Conservation (phyloP, 2,329 filamentous ascomycete species). For the Colletotrichum lentis region DNA sequence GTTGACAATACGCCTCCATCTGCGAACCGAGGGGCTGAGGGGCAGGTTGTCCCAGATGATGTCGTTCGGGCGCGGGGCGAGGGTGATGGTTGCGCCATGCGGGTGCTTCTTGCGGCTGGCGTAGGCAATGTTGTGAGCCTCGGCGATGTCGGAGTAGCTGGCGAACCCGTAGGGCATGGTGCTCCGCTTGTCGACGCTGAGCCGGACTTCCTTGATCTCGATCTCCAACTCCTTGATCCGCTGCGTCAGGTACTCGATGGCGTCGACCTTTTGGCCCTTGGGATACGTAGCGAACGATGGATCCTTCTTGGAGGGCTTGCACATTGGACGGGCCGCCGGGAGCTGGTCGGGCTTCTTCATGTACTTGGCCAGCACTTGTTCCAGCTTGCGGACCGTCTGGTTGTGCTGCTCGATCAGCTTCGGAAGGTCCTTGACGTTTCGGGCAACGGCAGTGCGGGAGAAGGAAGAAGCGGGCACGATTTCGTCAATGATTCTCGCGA, state of each 20-base stretch:
- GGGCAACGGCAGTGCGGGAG: slow-evolving; percentile 81
- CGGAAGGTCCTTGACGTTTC: slow-evolving; percentile 91
- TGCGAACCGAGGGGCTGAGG: slow-evolving; percentile 72
- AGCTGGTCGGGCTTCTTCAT: slow-evolving; percentile 85
- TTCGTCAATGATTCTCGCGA: slow-evolving; percentile 82
- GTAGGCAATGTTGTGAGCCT: slow-evolving; percentile 89
- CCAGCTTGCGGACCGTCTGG: slow-evolving; percentile 80
- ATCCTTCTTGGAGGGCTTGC: slow-evolving; percentile 83
- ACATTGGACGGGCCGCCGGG: slow-evolving; percentile 78
- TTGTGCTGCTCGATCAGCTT: slow-evolving; percentile 86
- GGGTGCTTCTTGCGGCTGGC: slow-evolving; percentile 82
- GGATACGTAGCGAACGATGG: slow-evolving; percentile 70
- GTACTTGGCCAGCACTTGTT: slow-evolving; percentile 86
- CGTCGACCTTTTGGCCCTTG: slow-evolving; percentile 81
- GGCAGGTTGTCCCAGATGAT: slow-evolving; percentile 96
- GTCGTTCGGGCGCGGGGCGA: slow-evolving; percentile 88
- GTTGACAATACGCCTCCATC: slow-evolving; percentile 79
- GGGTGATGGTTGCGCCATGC: slow-evolving; percentile 75
- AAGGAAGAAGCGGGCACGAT: slow-evolving; percentile 81
- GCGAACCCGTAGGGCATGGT: slow-evolving; percentile 94
- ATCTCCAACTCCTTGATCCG: slow-evolving; percentile 84
- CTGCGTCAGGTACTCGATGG: slow-evolving; percentile 90
- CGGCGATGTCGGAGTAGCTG: slow-evolving; percentile 86
- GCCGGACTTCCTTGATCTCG: slow-evolving; percentile 83
- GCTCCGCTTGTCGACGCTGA: slow-evolving; percentile 84